phyloP scores from a whole-genome alignment of 2,329 filamentous ascomycete genomes.

The Pezicula rhizophila region DNA sequence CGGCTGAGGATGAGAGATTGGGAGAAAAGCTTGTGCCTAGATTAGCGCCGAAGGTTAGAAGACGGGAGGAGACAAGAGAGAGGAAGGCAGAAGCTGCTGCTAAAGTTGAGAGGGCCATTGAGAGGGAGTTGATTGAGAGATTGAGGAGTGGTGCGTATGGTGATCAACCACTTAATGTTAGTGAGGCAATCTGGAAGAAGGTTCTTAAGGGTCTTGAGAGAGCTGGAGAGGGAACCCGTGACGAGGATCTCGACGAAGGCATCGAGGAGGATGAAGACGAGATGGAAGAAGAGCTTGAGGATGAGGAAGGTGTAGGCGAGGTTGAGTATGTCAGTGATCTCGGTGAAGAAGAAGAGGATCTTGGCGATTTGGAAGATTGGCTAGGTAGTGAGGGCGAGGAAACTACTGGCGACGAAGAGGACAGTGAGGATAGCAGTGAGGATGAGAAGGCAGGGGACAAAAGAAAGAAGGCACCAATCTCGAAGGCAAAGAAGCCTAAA shows the following conservation, averaged over 20 bases:
- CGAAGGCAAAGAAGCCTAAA: conserved; percentile 46
- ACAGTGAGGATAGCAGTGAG: conserved; percentile 40
- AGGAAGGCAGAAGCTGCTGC: conserved; percentile 75
- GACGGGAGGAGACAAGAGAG: conserved; percentile 69
- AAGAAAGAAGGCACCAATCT: conserved; percentile 28
- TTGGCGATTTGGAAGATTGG: conserved; percentile 87
- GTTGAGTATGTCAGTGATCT: conserved; percentile 93
- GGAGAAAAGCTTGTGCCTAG: conserved; percentile 86
- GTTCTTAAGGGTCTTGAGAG: conserved; percentile 86
- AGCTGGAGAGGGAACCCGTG: conserved; percentile 73
- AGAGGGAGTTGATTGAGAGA: conserved; percentile 87
- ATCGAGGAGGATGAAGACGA: conserved; percentile 70
- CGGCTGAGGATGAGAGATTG: conserved; percentile 81
- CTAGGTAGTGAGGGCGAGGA: conserved; percentile 60
- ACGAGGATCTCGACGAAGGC: conserved; percentile 84
- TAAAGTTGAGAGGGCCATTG: conserved; percentile 92
- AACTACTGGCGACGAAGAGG: conserved; percentile 41
- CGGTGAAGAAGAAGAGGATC: conserved; percentile 75
- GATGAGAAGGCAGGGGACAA: conserved; percentile 49
- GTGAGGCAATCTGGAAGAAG: conserved; percentile 95
- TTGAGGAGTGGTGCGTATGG: conserved; percentile 90
- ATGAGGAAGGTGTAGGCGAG: conserved; percentile 60
- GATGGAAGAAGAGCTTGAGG: conserved; percentile 58
- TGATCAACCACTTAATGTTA: conserved; percentile 89
- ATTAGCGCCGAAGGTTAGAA: conserved; percentile 81